phyloP scores from a whole-genome alignment of 495 filamentous ascomycete genomes.

The Tuber melanosporum region DNA sequence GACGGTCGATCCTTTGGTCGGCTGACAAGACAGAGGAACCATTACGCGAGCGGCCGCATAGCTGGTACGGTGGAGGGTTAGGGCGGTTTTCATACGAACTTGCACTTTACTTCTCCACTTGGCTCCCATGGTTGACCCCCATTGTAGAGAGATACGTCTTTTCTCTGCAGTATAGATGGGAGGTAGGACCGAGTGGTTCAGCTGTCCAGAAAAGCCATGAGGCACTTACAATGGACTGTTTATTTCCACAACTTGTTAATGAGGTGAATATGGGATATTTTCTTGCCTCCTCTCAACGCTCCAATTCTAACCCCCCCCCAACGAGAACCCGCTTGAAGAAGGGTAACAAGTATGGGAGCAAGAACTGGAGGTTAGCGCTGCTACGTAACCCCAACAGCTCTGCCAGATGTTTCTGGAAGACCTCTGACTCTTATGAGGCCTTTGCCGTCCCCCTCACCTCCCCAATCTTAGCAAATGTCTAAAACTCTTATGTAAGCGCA shows the following conservation, averaged over 20 bases:
- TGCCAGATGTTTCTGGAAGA: background rate
- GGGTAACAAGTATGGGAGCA: background rate
- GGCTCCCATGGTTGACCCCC: slow-evolving; percentile 71
- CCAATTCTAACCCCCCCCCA: background rate
- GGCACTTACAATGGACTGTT: slow-evolving; percentile 89
- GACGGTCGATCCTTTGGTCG: slow-evolving; percentile 77
- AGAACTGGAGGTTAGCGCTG: background rate
- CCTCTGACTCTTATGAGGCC: background rate
- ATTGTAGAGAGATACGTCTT: slow-evolving; percentile 91
- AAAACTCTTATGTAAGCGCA: background rate
- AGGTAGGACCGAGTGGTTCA: slow-evolving; percentile 56
- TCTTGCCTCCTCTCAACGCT: slow-evolving; percentile 1
- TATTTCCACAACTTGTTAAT: slow-evolving; percentile 94
- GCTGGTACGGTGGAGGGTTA: slow-evolving; percentile 71
- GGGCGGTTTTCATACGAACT: slow-evolving; percentile 88
- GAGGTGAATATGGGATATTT: slow-evolving; percentile 48
- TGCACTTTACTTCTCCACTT: slow-evolving; percentile 69
- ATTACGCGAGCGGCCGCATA: slow-evolving; percentile 49
- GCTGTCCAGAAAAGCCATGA: slow-evolving; percentile 73
- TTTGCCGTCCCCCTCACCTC: slow-evolving; percentile 6
- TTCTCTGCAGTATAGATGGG: slow-evolving; percentile 89
- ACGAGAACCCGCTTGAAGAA: background rate
- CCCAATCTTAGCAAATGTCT: background rate
- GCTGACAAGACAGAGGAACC: slow-evolving; percentile 66
- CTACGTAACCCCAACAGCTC: background rate